These are phyloP conservation scores for Acer campestre DNA, from an alignment of 345 rosid genomes.

Conservation along the genomic window DNA sequence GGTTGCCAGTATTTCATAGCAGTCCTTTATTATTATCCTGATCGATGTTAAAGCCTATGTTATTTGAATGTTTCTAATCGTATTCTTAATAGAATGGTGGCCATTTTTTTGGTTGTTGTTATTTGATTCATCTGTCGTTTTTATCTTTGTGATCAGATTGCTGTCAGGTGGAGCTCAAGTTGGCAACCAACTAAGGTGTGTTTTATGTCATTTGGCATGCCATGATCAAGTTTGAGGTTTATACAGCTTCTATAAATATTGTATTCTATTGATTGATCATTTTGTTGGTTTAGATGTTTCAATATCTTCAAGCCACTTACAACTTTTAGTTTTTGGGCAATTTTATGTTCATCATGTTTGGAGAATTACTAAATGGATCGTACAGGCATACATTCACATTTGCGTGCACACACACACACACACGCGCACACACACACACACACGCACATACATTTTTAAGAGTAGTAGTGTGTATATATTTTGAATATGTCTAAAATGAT, in stretches of 20 bases:
- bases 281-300: neutral
- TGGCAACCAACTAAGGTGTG: constrained; percentile 84
- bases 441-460: too few species aligned
- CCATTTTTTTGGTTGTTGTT: neutral
- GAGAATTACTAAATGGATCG: neutral
- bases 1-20: neutral
- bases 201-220: constrained; percentile 13
- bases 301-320: neutral
- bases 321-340: neutral
- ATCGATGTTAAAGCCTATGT: neutral
- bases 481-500: too few species aligned
- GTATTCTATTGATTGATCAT: neutral
- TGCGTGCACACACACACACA: too few species aligned
- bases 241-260: constrained; percentile 8
- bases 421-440: too few species aligned
- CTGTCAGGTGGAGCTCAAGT: constrained; percentile 55
- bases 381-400: neutral
- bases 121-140: constrained; percentile 26
- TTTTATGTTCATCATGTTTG: neutral
- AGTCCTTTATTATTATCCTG: neutral
- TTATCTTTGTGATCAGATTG: constrained; percentile 38
- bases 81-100: constrained; percentile 11
- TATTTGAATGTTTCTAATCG: neutral
- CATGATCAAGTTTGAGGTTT: constrained; percentile 14
- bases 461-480: too few species aligned